Conservation (phyloP, 2,329 filamentous ascomycete genomes). For the Exophiala xenobiotica region DNA sequence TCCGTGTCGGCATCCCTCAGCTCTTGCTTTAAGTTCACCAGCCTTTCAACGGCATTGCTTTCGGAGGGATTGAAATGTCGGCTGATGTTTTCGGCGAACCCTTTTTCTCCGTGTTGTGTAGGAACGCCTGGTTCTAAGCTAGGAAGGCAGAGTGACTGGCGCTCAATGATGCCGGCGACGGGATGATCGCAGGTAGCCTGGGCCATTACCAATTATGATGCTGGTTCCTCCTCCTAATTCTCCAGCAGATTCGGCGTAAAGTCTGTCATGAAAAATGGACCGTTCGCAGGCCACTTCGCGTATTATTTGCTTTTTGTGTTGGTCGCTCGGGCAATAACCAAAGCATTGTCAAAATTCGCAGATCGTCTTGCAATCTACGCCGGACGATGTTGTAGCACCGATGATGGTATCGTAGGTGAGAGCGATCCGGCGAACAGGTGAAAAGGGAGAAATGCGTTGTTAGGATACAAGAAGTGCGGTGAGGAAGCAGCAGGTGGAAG, state of each 20-base stretch:
- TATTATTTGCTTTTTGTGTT: background rate
- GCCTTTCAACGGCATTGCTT: constrained; percentile 59
- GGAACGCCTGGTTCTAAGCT: constrained; percentile 43
- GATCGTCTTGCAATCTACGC: too few relatives aligned
- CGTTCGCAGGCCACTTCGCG: background rate
- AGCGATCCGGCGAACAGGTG: background rate
- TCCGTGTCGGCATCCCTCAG: constrained; percentile 55
- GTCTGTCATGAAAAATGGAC: background rate
- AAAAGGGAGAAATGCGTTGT: background rate
- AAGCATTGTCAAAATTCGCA: background rate
- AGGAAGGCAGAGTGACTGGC: constrained; percentile 45
- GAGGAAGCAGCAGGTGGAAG: background rate
- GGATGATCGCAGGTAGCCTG: background rate
- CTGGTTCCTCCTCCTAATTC: background rate
- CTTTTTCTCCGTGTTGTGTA: constrained; percentile 44
- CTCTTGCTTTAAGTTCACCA: constrained; percentile 59
- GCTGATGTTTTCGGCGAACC: constrained; percentile 41
- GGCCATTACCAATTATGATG: constrained; percentile 16
- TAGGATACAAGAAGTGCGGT: background rate
- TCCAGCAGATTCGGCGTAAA: background rate
- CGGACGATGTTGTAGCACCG: too few relatives aligned
- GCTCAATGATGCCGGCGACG: constrained; percentile 31
- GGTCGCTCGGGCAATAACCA: background rate
- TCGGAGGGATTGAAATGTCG: constrained; percentile 50
- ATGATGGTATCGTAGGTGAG: background rate